Base-by-base conservation (phyloP, 1,284 basidiomycete species). In the Moniliophthora roreri region DNA sequence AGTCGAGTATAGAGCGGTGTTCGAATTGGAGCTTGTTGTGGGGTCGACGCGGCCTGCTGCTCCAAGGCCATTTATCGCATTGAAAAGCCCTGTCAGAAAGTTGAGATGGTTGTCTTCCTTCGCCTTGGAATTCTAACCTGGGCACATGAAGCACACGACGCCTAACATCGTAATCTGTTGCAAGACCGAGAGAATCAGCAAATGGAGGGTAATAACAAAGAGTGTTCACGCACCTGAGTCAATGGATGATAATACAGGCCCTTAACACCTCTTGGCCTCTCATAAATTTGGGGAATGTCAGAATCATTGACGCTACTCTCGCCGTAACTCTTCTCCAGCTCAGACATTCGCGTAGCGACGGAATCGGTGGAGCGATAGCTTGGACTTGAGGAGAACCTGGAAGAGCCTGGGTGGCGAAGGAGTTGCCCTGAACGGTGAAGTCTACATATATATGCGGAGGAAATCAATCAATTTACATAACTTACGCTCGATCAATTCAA, bases 1-100 rank as follows among this genome's bases (percentile, higher is more conserved):
- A 3, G 85, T 85, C 0, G 86, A 71, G 62, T 90, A 89, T 16
- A 87, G 69, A 7, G 87, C 83, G 1, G 80, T 74, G 61, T 84
- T 82, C 1, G 85, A 77, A 57, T 74, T 75, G n/a, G 70, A 68
- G 45, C 62, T 63, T 1, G 61, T 68, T 1, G 56, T 64, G 6
- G 62, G 11, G 52, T 68, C 66, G 24, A 73, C 59, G 54, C 72
- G 68, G 8, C 73, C 74, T 32, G 71, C 73, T 41, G 68, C 72
- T 23, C 74, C 73, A 21, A 76, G 68, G 42, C 74, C 74, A 28
- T 60, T 64, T 59, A 65, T 60, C 8, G 67, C 70, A 24, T 69
- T 69, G 46, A 65, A 70, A 55, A 66, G 61, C 40, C 66, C 66
- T 34, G 63, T 60, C 36, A 42, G 38, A 41, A 16, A n/a, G 13